phyloP scores from a whole-genome alignment of 1,284 basidiomycete species.

The Moesziomyces aphidis region DNA sequence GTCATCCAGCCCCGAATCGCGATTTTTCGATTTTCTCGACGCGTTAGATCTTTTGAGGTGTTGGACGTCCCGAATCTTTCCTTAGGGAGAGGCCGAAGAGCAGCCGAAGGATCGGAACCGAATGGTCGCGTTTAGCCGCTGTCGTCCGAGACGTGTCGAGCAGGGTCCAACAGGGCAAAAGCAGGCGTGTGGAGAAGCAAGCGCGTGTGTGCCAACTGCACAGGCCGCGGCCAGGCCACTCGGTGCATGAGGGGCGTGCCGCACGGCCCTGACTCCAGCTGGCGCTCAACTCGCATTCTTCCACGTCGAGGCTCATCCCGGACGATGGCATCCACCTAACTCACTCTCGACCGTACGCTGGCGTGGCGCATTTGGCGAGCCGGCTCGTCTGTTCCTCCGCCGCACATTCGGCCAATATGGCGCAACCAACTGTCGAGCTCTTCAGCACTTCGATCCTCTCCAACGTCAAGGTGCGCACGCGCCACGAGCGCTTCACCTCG shows the following conservation, averaged over 20 bases:
- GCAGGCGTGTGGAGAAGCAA: not conserved
- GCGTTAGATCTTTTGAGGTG: not conserved
- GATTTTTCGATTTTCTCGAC: not conserved
- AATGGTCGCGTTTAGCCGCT: not conserved
- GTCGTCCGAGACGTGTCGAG: not conserved
- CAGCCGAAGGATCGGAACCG: not conserved
- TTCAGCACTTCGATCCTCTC: slow-evolving; percentile 67
- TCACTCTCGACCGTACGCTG: not conserved
- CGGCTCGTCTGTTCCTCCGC: not conserved
- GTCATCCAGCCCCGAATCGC: not conserved
- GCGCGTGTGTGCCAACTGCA: too few species aligned
- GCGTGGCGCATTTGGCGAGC: not conserved
- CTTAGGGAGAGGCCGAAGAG: not conserved
- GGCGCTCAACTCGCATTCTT: not conserved
- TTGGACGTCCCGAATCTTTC: not conserved
- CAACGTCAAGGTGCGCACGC: slow-evolving; percentile 61
- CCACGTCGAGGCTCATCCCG: too few species aligned
- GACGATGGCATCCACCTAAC: not conserved
- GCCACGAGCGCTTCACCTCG: slow-evolving; percentile 63
- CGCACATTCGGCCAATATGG: slow-evolving; percentile 11
- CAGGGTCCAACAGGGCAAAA: not conserved
- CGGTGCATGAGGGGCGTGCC: too few species aligned
- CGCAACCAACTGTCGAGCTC: slow-evolving; percentile 60
- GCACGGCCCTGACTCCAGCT: not conserved
- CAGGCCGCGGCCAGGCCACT: not conserved